Evolutionary conservation across 768 basidiomycete species (phyloP).

Genomic region (Termitomyces eurrhizus): DNA sequence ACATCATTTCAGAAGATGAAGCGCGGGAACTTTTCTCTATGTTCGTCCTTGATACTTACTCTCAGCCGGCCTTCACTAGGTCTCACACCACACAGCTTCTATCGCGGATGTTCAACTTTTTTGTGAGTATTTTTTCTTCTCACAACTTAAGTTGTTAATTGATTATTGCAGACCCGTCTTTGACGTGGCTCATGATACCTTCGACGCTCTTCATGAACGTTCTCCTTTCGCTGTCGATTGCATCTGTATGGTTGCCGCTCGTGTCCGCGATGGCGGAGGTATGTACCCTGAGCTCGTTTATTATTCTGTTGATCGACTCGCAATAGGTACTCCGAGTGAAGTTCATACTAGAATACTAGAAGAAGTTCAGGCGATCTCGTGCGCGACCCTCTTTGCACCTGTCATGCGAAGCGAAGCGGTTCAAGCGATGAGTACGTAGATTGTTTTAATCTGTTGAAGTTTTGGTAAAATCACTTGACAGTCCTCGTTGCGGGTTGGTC

Average conservation of each 20-base stretch:
- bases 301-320: conserved; percentile 4
- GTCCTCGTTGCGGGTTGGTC: conserved; percentile 93
- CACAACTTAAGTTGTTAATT: conserved; percentile 13
- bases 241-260: conserved; percentile 91
- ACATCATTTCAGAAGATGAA: conserved; percentile 75
- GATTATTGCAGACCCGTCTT: conserved; percentile 63
- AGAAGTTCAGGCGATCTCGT: conserved; percentile 83
- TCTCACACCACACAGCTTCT: conserved; percentile 55
- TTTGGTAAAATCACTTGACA: conserved; percentile 25
- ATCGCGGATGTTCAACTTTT: conserved; percentile 89
- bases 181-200: conserved; percentile 79
- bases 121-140: conserved; percentile 29
- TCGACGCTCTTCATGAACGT: conserved; percentile 78
- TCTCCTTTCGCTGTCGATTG: conserved; percentile 92
- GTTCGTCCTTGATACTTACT: conserved; percentile 37
- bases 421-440: conserved; percentile 83
- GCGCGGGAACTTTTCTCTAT: conserved; percentile 85
- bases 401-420: conserved; percentile 84
- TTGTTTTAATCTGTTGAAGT: background rate
- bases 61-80: conserved; percentile 9
- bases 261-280: conserved; percentile 90
- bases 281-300: conserved; percentile 16
- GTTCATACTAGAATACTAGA: conserved; percentile 69
- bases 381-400: conserved; percentile 83
- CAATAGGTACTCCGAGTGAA: conserved; percentile 68